Evolutionary conservation across 2,329 filamentous ascomycete genomes (phyloP).

Genomic region (Paecilomyces niveus): DNA sequence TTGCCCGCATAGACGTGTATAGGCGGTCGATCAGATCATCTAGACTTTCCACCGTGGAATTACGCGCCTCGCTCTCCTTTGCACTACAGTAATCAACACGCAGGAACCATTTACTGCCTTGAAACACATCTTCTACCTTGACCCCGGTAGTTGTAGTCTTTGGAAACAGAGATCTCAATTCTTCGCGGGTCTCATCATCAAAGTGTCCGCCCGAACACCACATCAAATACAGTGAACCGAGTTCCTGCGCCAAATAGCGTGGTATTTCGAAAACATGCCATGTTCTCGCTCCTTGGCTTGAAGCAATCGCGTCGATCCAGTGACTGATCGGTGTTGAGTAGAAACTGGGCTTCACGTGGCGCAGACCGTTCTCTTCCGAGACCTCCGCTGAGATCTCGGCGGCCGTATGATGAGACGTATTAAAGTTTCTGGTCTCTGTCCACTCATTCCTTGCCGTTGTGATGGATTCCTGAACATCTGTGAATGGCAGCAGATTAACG

Average conservation of each 20-base stretch:
- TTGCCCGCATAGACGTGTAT: conserved; percentile 32
- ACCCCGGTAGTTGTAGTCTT: conserved; percentile 17
- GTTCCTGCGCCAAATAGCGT: conserved; percentile 12
- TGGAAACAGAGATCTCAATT: conserved; percentile 18
- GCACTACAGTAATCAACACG: conserved; percentile 38
- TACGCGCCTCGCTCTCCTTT: conserved; percentile 32
- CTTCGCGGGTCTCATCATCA: conserved; percentile 26
- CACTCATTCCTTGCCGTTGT: conserved; percentile 3
- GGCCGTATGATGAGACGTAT: conserved; percentile 30
- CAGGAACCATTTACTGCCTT: conserved; percentile 25
- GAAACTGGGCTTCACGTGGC: conserved; percentile 19
- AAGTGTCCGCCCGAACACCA: conserved; percentile 19
- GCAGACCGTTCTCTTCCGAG: conserved; percentile 1
- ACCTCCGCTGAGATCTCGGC: conserved; percentile 21
- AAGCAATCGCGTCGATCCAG: conserved; percentile 37
- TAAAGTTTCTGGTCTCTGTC: conserved; percentile 19
- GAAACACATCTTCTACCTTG: conserved; percentile 26
- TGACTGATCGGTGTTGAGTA: conserved; percentile 33
- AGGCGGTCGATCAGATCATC: conserved; percentile 31
- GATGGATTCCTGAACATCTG: conserved; percentile 5
- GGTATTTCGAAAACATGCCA: conserved; percentile 7
- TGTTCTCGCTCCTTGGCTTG: conserved; percentile 22
- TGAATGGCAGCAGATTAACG: conserved; percentile 3
- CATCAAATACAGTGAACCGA: conserved; percentile 21
- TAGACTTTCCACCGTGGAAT: conserved; percentile 18